phyloP scores from a whole-genome alignment of 2,329 filamentous ascomycete species.

The Pseudogymnoascus sp. region DNA sequence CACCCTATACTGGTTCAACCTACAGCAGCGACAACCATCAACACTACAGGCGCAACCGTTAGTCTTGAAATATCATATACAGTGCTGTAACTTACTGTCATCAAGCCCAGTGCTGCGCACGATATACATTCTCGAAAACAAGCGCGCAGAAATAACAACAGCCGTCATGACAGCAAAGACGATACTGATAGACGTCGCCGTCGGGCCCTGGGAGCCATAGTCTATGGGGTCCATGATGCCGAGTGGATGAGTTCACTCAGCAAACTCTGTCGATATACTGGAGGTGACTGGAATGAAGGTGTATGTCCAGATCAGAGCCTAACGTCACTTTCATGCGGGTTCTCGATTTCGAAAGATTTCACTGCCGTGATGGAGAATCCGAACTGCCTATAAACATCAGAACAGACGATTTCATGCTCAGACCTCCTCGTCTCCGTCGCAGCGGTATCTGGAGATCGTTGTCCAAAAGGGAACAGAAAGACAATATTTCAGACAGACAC shows the following conservation, averaged over 20 bases:
- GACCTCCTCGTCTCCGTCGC: neutral
- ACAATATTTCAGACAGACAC: slow-evolving; percentile 4
- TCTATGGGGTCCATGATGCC: neutral
- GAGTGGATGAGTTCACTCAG: neutral
- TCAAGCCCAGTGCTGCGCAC: slow-evolving; percentile 8
- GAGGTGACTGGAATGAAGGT: neutral
- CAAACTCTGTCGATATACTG: neutral
- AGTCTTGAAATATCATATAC: neutral
- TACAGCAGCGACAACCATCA: slow-evolving; percentile 10
- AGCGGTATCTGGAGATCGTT: slow-evolving; percentile 5
- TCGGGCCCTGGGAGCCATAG: neutral
- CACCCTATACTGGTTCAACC: neutral
- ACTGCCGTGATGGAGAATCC: neutral
- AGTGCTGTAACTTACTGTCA: neutral
- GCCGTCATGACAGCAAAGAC: slow-evolving; percentile 11
- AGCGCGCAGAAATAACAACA: slow-evolving; percentile 3
- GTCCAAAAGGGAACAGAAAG: neutral
- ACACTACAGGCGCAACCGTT: neutral
- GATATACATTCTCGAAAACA: slow-evolving; percentile 11
- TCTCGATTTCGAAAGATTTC: neutral
- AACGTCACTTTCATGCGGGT: neutral
- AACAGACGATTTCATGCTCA: slow-evolving; percentile 2
- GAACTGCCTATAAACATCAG: slow-evolving; percentile 6
- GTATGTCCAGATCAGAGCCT: neutral
- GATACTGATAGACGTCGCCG: slow-evolving; percentile 1